Evolutionary conservation across 495 filamentous ascomycete species (phyloP), one percentile per base, ranked within the genome.

Genomic region (Penicillium bovifimosum): DNA sequence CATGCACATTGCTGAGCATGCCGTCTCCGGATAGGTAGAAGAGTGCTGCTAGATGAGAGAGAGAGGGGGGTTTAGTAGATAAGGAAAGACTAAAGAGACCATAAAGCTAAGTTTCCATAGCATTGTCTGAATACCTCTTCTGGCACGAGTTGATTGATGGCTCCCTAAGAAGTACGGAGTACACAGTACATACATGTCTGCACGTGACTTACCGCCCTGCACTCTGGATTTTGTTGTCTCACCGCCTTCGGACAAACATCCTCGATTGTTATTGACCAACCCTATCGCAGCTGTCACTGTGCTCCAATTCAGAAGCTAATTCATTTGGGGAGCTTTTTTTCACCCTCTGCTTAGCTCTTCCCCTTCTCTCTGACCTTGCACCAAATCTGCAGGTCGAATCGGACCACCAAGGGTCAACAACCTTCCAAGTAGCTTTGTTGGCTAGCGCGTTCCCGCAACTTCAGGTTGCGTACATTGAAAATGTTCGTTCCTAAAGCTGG

Each of bases 401-500:
- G 27, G 41, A 43, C 27, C 41, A 18, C 40, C 24, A 42, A 42
- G n/a, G n/a, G 26, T 50, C 27, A 50, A 41, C 16, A 14, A 32
- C 24, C 3, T 24, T 41, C n/a, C 9, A 17, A 18, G 13, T 6
- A 36, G 35, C 6, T 39, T 46, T 51, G 20, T 54, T 33, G 43
- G 58, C 44, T 51, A 45, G 47, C 48, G 29, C 36, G 47, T 54
- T 20, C 48, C 44, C 46, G 35, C 36, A 28, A 52, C 18, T 40
- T 9, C 35, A 53, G 11, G 17, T 38, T 31, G 32, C 24, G 10
- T 34, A 41, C 41, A 34, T 33, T 20, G 60, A 73, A 57, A 59
- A 88, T 88, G 85, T 87, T 87, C 64, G 80, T 83, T 28, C 74
- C 82, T 17, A 75, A 73, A 51, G 65, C 78, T 47, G 60, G 72